These are phyloP conservation scores for Pyrenopolyporus hunteri DNA, from an alignment of 495 filamentous ascomycete species.

Conservation along the genomic window DNA sequence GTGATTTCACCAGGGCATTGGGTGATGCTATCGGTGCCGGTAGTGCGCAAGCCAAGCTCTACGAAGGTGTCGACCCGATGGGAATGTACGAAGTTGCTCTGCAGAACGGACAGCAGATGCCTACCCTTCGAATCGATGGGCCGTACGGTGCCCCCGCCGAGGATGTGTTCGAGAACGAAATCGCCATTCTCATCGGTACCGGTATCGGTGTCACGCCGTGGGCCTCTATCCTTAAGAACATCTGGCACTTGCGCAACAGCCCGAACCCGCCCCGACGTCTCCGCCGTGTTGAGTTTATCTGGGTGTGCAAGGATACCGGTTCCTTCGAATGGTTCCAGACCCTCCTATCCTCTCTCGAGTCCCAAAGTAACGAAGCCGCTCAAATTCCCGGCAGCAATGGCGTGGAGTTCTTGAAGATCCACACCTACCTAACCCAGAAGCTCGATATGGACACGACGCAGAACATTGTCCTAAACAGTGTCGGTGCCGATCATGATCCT, in stretches of 20 bases:
- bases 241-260: constrained; percentile 89
- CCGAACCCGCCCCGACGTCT: constrained; percentile 87
- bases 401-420: constrained; percentile 93
- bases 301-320: constrained; percentile 94
- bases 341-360: constrained; percentile 88
- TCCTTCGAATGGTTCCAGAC: constrained; percentile 99
- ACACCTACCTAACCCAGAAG: constrained; percentile 95
- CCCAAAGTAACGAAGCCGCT: constrained; percentile 75
- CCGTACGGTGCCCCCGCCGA: constrained; percentile 97
- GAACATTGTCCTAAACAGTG: constrained; percentile 96
- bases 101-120: constrained; percentile 90
- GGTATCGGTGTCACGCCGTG: constrained; percentile 98
- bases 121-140: constrained; percentile 85
- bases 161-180: constrained; percentile 97
- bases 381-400: constrained; percentile 64
- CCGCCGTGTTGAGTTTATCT: constrained; percentile 97
- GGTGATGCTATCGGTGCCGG: constrained; percentile 94
- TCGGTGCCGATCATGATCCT: constrained; percentile 85
- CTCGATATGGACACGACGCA: constrained; percentile 90
- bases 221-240: constrained; percentile 97
- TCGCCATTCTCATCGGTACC: constrained; percentile 94
- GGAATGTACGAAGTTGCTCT: constrained; percentile 99
- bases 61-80: constrained; percentile 88
- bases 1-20: constrained; percentile 88
- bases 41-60: constrained; percentile 78